These are phyloP conservation scores for Cladosporium cucumerinum DNA, from an alignment of 2,329 filamentous ascomycete species.

Conservation along the genomic window DNA sequence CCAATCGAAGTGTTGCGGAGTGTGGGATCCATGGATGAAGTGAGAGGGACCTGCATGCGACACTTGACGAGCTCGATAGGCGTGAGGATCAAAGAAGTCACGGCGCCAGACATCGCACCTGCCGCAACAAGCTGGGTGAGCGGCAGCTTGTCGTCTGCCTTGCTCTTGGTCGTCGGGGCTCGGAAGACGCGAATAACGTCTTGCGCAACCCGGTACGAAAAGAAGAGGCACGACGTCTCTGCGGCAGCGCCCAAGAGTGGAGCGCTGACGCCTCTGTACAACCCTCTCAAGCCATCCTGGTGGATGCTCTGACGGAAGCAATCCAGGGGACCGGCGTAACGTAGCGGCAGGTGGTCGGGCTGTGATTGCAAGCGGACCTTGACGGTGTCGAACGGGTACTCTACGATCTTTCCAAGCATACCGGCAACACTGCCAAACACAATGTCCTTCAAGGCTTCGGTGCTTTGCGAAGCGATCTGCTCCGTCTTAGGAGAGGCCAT, in stretches of 20 bases:
- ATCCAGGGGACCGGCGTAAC: conserved; percentile 82
- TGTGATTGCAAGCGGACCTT: conserved; percentile 98
- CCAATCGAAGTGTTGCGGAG: conserved; percentile 29
- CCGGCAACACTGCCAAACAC: conserved; percentile 87
- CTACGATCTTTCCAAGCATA: conserved; percentile 89
- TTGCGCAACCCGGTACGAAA: conserved; percentile 70
- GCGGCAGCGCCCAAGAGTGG: conserved; percentile 86
- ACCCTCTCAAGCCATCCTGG: conserved; percentile 71
- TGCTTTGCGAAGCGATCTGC: conserved; percentile 40
- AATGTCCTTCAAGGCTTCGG: conserved; percentile 80
- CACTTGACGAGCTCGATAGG: conserved; percentile 97
- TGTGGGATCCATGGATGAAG: conserved; percentile 30
- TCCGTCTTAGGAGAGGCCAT: conserved; percentile 12
- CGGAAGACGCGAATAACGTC: conserved; percentile 53
- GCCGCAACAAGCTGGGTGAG: conserved; percentile 73
- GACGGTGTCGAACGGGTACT: conserved; percentile 97
- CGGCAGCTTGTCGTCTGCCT: conserved; percentile 55
- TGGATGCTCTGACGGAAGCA: conserved; percentile 86
- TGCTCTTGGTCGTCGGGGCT: conserved; percentile 35
- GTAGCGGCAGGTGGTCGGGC: conserved; percentile 74
- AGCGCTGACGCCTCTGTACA: conserved; percentile 91
- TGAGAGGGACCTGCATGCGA: conserved; percentile 80
- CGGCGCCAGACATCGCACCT: conserved; percentile 80
- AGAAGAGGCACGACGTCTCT: conserved; percentile 89
- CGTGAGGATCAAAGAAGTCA: conserved; percentile 87